A percentile compares a stretch with the other conserved stretches of the same genome.
Evolutionary conservation across 331 rosid genomes (phyloP).

Genomic region (Stylosanthes scabra): DNA sequence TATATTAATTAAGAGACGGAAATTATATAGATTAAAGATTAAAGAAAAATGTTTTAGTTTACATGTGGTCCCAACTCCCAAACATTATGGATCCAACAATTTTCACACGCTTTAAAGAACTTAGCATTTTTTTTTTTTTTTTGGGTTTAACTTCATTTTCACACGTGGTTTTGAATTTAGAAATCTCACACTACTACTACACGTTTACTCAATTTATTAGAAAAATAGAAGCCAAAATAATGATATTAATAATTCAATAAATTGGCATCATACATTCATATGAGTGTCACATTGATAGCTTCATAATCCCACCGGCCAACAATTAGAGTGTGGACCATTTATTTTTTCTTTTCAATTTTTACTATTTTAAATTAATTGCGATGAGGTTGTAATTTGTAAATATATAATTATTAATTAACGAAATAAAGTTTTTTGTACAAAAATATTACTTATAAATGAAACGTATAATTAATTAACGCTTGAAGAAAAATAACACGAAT

Average conservation of each 20-base stretch:
- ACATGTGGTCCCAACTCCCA: neutral
- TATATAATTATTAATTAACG: too few species aligned
- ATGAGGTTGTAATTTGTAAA: too few species aligned
- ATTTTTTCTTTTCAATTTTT: neutral
- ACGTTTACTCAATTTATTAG: neutral
- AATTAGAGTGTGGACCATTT: neutral
- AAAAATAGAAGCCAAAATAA: neutral
- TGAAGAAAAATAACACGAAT: neutral
- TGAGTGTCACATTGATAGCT: neutral
- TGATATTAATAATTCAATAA: neutral
- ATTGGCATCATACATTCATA: neutral
- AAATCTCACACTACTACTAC: neutral
- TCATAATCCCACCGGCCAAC: constrained; percentile 7
- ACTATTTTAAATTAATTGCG: too few species aligned
- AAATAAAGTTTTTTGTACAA: too few species aligned
- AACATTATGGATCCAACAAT: neutral
- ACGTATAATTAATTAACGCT: neutral
- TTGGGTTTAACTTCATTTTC: neutral
- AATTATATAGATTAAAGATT: too few species aligned
- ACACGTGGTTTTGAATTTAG: constrained; percentile 29
- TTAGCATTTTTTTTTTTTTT: neutral
- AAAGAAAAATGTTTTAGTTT: too few species aligned
- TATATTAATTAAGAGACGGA: too few species aligned
- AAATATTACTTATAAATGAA: too few species aligned
- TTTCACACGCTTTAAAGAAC: neutral